phyloP scores from a whole-genome alignment of 345 rosid species.

The Populus tremula region DNA sequence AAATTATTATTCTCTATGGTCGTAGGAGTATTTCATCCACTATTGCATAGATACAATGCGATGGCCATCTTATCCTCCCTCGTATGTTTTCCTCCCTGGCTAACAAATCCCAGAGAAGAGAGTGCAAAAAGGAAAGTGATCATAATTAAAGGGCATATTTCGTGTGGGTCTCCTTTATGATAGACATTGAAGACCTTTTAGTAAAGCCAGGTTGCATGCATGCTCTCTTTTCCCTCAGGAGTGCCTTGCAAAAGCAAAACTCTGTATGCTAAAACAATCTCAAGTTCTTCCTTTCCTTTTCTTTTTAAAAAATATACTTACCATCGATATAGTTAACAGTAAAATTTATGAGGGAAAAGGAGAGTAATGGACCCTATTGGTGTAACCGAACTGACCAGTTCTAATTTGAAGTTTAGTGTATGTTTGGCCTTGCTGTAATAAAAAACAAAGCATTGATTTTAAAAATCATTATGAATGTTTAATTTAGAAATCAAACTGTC shows the following conservation, averaged over 20 bases:
- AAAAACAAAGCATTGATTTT: neutral
- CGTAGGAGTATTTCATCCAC: neutral
- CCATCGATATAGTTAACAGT: no score
- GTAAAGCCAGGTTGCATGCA: conserved; percentile 22
- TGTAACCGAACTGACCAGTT: neutral
- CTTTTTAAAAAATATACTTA: no score
- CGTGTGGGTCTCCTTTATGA: conserved; percentile 10
- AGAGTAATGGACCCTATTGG: neutral
- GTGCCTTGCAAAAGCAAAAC: conserved; percentile 8
- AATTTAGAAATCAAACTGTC: neutral
- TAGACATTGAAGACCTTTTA: conserved; percentile 2
- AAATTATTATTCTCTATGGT: neutral
- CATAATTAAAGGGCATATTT: conserved; percentile 1
- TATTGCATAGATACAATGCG: neutral
- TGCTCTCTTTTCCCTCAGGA: conserved; percentile 17
- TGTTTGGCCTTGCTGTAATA: neutral
- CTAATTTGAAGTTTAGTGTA: neutral
- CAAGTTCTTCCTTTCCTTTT: neutral
- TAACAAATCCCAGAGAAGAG: neutral
- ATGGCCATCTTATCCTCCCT: neutral
- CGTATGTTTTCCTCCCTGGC: neutral
- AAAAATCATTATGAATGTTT: no score
- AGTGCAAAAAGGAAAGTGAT: neutral
- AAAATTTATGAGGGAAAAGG: no score
- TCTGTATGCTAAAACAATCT: neutral